Conservation (phyloP, 768 basidiomycete genomes). For the Trametes cinnabarina region DNA sequence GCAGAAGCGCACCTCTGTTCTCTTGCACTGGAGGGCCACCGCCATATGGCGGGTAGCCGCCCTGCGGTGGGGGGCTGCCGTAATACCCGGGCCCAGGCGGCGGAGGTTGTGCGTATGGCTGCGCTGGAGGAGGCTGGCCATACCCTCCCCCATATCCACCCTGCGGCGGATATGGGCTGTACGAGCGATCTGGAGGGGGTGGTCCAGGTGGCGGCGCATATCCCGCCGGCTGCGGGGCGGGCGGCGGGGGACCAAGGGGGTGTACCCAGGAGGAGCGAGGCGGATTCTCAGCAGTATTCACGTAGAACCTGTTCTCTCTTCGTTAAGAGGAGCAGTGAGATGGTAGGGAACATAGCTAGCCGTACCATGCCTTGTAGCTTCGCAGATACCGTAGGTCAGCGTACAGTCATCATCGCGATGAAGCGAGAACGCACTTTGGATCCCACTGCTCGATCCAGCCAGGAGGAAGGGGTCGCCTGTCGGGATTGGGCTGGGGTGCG, state of each 20-base stretch:
- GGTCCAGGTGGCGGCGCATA: constrained; percentile 40
- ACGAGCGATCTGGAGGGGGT: constrained; percentile 41
- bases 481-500: constrained; percentile 33
- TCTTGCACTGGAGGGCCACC: constrained; percentile 28
- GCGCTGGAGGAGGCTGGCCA: constrained; percentile 22
- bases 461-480: constrained; percentile 56
- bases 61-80: constrained; percentile 27
- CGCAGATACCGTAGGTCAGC: background rate
- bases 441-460: constrained; percentile 75
- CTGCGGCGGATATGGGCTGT: constrained; percentile 30
- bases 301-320: constrained; percentile 63
- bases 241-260: constrained; percentile 52
- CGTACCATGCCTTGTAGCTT: constrained; percentile 68
- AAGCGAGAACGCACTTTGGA: constrained; percentile 49
- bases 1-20: constrained; percentile 22
- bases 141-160: constrained; percentile 15
- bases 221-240: constrained; percentile 28
- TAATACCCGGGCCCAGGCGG: constrained; percentile 21
- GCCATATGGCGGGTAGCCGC: constrained; percentile 26
- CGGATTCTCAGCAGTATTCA: constrained; percentile 61
- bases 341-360: background rate
- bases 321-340: background rate
- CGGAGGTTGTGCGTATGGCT: constrained; percentile 22
- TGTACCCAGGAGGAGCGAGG: constrained; percentile 70
- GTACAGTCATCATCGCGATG: constrained; percentile 21